Evolutionary conservation across 2,329 filamentous ascomycete species (phyloP), one percentile per base, ranked within the genome.

Genomic region (Nigrospora oryzae): DNA sequence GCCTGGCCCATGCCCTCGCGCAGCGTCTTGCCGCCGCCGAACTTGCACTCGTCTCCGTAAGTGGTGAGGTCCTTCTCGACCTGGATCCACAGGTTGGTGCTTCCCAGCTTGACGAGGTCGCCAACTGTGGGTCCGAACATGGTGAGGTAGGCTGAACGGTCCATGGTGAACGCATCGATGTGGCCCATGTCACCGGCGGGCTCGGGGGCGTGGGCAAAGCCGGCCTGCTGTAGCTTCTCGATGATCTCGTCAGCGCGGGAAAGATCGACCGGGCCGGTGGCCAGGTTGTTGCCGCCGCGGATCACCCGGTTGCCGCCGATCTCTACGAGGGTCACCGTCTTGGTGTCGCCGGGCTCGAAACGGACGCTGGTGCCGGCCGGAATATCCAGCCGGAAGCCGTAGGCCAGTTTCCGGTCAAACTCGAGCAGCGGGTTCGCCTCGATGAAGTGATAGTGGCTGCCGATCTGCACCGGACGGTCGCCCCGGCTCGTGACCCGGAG

Each of bases 1-100:
- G 89, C 87, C 68, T 96, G 90, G 3, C 90, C 91, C 90, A 97
- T 97, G 31, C 91, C 91, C 63, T 97, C 91, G 49, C 91, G 79
- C 47, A 97, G 68, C 34, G 89, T 93, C 73, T 97, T 97, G 39
- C 91, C 91, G 38, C 91, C 91, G 14, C 91, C 91, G 64, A 97
- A 97, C 52, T 89, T 85, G 63, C 90, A 96, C 68, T 97, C 91
- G 51, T 97, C 91, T 10, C 91, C 91, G 60, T 95, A 94, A 5
- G 72, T 70, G 0, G 90, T 91, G 56, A 84, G 69, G 59, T 97
- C 91, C 50, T 82, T 84, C 67, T 97, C 91, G 6, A 97, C 86
- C 63, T 83, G 80, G 57, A 97, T 75, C 89, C 90, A 96, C 11
- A 97, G 73, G 61, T 95, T 84, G 3, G 90, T 97, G 49, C 79